These are phyloP conservation scores for Cladophialophora carrionii DNA, from an alignment of 2,329 filamentous ascomycete species.

Conservation along the genomic window DNA sequence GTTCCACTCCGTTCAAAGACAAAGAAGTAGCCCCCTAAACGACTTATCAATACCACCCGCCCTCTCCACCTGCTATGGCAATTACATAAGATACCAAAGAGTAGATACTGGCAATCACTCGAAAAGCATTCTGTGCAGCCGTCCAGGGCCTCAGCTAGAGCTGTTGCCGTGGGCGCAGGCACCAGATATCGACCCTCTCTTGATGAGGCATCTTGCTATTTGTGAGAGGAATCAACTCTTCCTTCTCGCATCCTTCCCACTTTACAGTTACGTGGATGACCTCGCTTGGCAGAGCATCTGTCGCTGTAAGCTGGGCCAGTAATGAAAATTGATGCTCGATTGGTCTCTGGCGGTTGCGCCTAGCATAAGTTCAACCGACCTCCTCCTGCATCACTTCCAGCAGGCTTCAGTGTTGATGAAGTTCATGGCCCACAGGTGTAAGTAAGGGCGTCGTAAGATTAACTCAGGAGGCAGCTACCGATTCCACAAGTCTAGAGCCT, in stretches of 20 bases:
- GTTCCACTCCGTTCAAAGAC: too few relatives aligned
- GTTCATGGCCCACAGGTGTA: neutral
- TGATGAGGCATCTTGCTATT: neutral
- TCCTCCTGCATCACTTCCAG: neutral
- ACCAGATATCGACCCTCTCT: neutral
- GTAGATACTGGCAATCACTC: neutral
- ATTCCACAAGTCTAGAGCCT: neutral
- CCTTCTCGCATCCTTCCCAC: neutral
- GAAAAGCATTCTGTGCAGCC: neutral
- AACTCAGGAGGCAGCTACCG: neutral
- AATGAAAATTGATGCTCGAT: neutral
- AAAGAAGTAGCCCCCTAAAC: too few relatives aligned
- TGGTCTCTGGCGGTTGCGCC: neutral
- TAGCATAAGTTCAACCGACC: neutral
- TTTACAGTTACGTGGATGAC: neutral
- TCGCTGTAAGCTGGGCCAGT: neutral
- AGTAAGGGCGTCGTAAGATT: neutral
- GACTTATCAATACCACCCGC: too few relatives aligned
- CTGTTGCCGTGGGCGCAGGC: neutral
- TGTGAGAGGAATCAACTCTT: neutral
- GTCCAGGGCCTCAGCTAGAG: neutral
- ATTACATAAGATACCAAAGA: too few relatives aligned
- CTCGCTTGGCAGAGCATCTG: neutral
- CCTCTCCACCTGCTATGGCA: too few relatives aligned
- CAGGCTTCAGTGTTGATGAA: neutral